Evolutionary conservation across 2,329 filamentous ascomycete genomes (phyloP).

Genomic region (Exophiala sp.): DNA sequence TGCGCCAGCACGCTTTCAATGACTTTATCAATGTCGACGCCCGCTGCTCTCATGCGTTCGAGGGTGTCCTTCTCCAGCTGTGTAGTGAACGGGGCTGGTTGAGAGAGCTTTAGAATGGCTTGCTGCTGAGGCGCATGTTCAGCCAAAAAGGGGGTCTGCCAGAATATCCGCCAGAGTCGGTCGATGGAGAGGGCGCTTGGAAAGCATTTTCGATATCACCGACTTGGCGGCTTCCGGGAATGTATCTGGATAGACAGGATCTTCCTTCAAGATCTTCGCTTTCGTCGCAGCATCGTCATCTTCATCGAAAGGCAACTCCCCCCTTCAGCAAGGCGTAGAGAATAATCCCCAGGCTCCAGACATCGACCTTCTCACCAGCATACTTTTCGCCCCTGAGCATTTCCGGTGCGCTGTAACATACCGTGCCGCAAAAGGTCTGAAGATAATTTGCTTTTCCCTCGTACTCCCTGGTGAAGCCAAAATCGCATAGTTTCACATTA

Average conservation of each 20-base stretch:
- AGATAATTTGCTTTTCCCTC: conserved; percentile 90
- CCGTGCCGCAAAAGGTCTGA: conserved; percentile 94
- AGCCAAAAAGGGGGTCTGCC: conserved; percentile 74
- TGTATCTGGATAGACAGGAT: conserved; percentile 76
- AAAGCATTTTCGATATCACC: conserved; percentile 72
- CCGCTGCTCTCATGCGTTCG: conserved; percentile 85
- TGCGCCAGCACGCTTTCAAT: conserved; percentile 90
- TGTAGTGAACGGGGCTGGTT: conserved; percentile 76
- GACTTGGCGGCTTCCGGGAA: conserved; percentile 71
- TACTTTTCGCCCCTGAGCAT: conserved; percentile 99
- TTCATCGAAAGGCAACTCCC: conserved; percentile 81
- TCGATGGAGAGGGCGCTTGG: conserved; percentile 78
- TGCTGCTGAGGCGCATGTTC: conserved; percentile 85
- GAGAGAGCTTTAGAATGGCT: conserved; percentile 75
- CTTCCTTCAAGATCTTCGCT: conserved; percentile 73
- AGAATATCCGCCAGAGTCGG: conserved; percentile 81
- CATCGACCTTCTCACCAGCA: conserved; percentile 93
- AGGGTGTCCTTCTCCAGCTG: conserved; percentile 83
- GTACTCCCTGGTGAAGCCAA: conserved; percentile 96
- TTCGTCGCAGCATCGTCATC: conserved; percentile 88
- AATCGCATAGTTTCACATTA: conserved; percentile 96
- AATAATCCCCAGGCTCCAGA: conserved; percentile 95
- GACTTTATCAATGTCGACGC: conserved; percentile 87
- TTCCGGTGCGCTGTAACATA: conserved; percentile 96
- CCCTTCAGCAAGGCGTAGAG: conserved; percentile 75